These are phyloP conservation scores for Adansonia grandidieri DNA, from an alignment of 441 rosid genomes.

Conservation along the genomic window DNA sequence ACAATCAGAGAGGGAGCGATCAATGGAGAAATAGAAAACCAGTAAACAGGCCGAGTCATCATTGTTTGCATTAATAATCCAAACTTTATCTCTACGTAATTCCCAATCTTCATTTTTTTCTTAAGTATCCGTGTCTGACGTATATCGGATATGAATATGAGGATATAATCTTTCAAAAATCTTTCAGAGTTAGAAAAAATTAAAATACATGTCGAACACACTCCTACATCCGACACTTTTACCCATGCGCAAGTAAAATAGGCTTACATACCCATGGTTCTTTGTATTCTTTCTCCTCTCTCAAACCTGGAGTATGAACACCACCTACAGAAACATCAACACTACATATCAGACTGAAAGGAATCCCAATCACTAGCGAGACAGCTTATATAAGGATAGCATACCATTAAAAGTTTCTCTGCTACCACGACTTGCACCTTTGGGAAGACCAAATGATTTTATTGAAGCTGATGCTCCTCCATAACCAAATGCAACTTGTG, in stretches of 20 bases:
- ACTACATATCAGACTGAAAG: conserved; percentile 13
- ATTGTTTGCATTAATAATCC: conserved; percentile 20
- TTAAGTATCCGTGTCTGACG: too few species aligned
- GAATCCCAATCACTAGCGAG: conserved; percentile 16
- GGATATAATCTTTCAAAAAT: too few species aligned
- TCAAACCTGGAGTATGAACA: conserved; percentile 39
- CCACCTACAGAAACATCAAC: conserved; percentile 43
- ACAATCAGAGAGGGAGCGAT: background rate
- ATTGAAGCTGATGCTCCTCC: conserved; percentile 54
- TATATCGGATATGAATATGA: too few species aligned
- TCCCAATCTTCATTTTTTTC: too few species aligned
- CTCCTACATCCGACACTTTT: too few species aligned
- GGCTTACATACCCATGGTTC: conserved; percentile 79
- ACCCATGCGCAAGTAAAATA: too few species aligned
- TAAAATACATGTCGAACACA: too few species aligned
- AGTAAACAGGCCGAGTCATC: conserved; percentile 16
- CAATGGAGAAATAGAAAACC: background rate
- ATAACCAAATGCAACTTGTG: conserved; percentile 69
- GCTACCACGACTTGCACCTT: conserved; percentile 35
- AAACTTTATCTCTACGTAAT: conserved; percentile 1
- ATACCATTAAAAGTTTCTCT: conserved; percentile 31
- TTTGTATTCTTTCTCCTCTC: conserved; percentile 54
- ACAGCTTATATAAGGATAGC: conserved; percentile 16
- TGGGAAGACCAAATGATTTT: conserved; percentile 45
- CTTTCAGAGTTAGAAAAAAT: too few species aligned